These are phyloP conservation scores for Colletotrichum trifolii DNA, from an alignment of 2,329 filamentous ascomycete species.

Conservation along the genomic window DNA sequence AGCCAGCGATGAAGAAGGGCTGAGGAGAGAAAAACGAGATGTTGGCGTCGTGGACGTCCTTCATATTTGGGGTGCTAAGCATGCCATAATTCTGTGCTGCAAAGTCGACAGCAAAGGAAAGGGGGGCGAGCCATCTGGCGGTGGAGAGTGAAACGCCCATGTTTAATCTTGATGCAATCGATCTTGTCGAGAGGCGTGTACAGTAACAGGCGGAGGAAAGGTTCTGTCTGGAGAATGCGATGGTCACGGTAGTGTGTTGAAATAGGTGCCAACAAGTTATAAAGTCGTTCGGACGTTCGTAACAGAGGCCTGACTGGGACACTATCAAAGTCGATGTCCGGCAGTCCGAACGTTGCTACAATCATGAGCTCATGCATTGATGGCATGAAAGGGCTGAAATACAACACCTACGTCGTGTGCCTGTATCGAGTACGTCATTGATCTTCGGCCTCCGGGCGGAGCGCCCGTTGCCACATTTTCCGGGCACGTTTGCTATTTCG, in stretches of 20 bases:
- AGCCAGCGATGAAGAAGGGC: slow-evolving; percentile 67
- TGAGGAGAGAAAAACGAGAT: slow-evolving; percentile 69
- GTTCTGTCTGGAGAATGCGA: no score
- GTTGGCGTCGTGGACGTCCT: slow-evolving; percentile 67
- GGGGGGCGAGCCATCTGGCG: slow-evolving; percentile 63
- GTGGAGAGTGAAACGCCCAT: slow-evolving; percentile 67
- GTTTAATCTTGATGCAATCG: background rate
- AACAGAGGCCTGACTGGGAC: no score
- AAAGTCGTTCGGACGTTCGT: no score
- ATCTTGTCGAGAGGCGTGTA: background rate
- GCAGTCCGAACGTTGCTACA: no score
- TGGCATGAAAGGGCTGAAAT: background rate
- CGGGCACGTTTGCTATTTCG: background rate
- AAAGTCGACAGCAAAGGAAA: slow-evolving; percentile 67
- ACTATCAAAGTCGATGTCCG: no score
- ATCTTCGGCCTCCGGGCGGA: background rate
- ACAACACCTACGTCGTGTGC: slow-evolving; percentile 1
- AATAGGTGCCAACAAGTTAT: no score
- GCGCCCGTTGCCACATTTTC: background rate
- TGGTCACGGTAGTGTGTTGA: no score
- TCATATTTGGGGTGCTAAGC: slow-evolving; percentile 66
- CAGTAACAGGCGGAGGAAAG: background rate
- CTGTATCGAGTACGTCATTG: slow-evolving; percentile 12
- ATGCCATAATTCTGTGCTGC: slow-evolving; percentile 70
- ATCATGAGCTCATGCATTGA: background rate